Base-by-base conservation (phyloP, 768 basidiomycete species). In the Mycena vulgaris region DNA sequence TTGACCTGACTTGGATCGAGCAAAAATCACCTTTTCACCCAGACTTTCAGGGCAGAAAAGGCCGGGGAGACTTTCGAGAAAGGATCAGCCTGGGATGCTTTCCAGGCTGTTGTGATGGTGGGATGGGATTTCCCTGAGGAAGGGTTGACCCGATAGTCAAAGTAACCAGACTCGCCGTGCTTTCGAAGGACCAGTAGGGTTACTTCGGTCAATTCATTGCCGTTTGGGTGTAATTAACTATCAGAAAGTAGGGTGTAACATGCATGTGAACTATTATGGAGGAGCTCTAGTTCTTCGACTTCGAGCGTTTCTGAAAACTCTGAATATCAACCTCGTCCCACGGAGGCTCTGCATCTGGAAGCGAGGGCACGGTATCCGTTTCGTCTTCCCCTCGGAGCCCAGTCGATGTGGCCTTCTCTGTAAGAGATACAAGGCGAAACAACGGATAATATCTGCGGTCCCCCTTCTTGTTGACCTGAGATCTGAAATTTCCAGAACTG, bases 1-100 rank as follows among this genome's bases (percentile, higher is more conserved):
- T 83, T 5, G 84, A 84, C 4, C 78, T 87, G 76, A 76, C 77
- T 23, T 76, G 82, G 39, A 77, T 87, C 66, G 83, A 83, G 71
- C 85, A 87, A 72, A 53, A 27, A 5, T 35, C 49, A 14, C 57
- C 57, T 1, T 49, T 66, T 28, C 8, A 27, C 6, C n/a, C 28
- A 14, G 33, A n/a, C 6, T 58, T 56, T 35, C 8, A 7, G 23
- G 3, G 10, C 28, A 16, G 19, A 28, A 31, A 16, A 19, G 35
- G 30, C 3, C 10, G 17, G 37, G 4, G 56, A 42, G 39, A 58
- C 39, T 5, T 21, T 58, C 17, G 39, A 58, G 39, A 58, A 58
- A 28, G 56, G 42, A 19, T 16, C 31, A n/a, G 27, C 42, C 6
- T 58, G 39, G 39, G n/a, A 42, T 58, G 25, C 23, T 16, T 42